phyloP scores from a whole-genome alignment of 331 rosid species.

The Arachis monticola region DNA sequence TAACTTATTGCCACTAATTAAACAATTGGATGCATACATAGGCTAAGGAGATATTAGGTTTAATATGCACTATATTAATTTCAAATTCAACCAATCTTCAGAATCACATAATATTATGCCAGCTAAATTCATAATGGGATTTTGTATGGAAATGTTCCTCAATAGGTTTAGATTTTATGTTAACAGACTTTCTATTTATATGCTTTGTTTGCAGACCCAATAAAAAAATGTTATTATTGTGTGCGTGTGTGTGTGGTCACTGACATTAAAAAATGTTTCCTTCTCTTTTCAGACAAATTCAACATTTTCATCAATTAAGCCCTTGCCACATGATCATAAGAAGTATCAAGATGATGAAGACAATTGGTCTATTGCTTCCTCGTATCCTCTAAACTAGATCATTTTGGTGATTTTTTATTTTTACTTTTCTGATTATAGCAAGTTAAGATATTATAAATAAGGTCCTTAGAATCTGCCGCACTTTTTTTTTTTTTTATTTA shows the following conservation, averaged over 20 bases:
- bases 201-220: neutral
- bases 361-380: constrained; percentile 76
- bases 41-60: neutral
- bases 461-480: neutral
- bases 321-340: constrained; percentile 53
- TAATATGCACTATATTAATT: neutral
- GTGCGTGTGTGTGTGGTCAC: constrained; percentile 1
- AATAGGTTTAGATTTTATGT: constrained; percentile 18
- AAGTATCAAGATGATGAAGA: constrained; percentile 87
- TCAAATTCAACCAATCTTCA: constrained; percentile 2
- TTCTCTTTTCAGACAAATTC: constrained; percentile 66
- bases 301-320: constrained; percentile 62
- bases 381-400: constrained; percentile 73
- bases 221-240: neutral
- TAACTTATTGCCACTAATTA: constrained; percentile 16
- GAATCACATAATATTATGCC: constrained; percentile 23
- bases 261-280: constrained; percentile 15
- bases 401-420: constrained; percentile 24
- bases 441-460: constrained; percentile 14
- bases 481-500: constrained; percentile 12
- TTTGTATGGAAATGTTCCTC: constrained; percentile 15
- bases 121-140: neutral
- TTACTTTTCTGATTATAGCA: neutral
- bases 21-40: neutral
- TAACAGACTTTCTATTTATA: constrained; percentile 23